Conservation (phyloP, 108 stramenopile species). For the Mediolabrus comicus region DNA sequence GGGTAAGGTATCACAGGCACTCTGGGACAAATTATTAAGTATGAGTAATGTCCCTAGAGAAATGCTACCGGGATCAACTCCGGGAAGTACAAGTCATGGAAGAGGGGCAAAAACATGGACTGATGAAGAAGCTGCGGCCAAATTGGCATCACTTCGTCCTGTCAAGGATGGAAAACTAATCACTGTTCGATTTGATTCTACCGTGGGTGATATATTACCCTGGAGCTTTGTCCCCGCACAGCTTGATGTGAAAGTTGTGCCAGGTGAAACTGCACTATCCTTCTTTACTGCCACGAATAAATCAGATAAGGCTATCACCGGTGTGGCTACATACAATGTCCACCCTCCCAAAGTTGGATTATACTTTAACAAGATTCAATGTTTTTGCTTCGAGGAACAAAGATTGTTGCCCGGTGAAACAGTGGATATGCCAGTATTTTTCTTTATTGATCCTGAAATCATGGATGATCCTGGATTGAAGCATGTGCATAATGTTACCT, state of each 20-base stretch:
- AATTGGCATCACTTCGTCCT: slow-evolving; percentile 77
- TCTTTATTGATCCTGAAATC: slow-evolving; percentile 98
- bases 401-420: slow-evolving; percentile 94
- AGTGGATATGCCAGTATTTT: slow-evolving; percentile 99
- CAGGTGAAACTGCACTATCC: slow-evolving; percentile 96
- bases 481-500: slow-evolving; percentile 88
- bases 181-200: slow-evolving; percentile 93
- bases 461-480: slow-evolving; percentile 90
- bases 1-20: slow-evolving; percentile 26
- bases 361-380: slow-evolving; percentile 99
- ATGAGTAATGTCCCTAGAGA: slow-evolving; percentile 50
- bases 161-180: slow-evolving; percentile 87
- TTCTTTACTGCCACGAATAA: slow-evolving; percentile 97
- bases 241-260: slow-evolving; percentile 92
- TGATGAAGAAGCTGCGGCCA: slow-evolving; percentile 85
- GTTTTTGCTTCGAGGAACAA: slow-evolving; percentile 99
- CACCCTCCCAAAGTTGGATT: slow-evolving; percentile 94
- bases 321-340: slow-evolving; percentile 99
- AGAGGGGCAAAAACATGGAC: slow-evolving; percentile 80
- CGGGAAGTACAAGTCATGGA: slow-evolving; percentile 20
- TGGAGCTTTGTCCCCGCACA: slow-evolving; percentile 95
- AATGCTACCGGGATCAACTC: slow-evolving; percentile 24
- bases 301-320: slow-evolving; percentile 93
- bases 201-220: slow-evolving; percentile 90
- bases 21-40: slow-evolving; percentile 39